These are phyloP conservation scores for Lumnitzera racemosa DNA, from an alignment of 345 rosid genomes.

Conservation along the genomic window DNA sequence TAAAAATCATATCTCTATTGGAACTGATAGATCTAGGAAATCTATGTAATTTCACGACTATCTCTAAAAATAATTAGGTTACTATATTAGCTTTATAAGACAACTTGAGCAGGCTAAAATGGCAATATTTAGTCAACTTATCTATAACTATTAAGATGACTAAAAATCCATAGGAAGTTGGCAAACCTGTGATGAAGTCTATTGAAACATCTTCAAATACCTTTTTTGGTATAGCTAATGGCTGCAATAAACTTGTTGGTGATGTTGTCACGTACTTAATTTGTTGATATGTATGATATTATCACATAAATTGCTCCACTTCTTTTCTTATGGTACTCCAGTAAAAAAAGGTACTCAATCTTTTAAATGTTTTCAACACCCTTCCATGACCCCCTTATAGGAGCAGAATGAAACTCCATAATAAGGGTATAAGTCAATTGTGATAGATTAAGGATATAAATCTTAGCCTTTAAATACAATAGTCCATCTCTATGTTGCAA, in stretches of 20 bases:
- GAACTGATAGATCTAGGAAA: not conserved
- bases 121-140: not conserved
- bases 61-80: not conserved
- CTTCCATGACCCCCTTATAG: too few species aligned
- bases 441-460: too few species aligned
- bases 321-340: not conserved
- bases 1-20: not conserved
- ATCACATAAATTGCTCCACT: not conserved
- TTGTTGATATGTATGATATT: not conserved
- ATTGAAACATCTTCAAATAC: not conserved
- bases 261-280: not conserved
- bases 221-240: not conserved
- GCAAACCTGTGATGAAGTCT: not conserved
- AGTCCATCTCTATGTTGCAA: too few species aligned
- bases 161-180: not conserved
- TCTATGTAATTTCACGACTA: not conserved
- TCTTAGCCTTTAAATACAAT: too few species aligned
- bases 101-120: not conserved
- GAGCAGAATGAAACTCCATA: too few species aligned
- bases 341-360: too few species aligned
- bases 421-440: too few species aligned
- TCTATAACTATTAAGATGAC: not conserved
- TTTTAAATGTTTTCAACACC: too few species aligned
- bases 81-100: not conserved
- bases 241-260: not conserved